phyloP scores from a whole-genome alignment of 192 early-diverging fungal genomes.

The Lobosporangium transversale region DNA sequence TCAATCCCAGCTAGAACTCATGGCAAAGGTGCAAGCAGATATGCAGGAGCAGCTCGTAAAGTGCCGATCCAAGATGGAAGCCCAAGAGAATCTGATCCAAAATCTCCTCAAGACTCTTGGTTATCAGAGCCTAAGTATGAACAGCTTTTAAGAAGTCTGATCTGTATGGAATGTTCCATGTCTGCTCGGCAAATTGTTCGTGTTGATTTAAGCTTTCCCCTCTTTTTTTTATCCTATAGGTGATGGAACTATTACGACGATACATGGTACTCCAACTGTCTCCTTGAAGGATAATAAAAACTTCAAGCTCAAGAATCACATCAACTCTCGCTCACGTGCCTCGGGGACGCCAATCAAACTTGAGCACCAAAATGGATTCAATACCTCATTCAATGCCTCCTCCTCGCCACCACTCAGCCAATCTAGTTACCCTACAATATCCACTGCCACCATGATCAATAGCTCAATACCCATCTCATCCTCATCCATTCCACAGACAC shows the following conservation, averaged over 20 bases:
- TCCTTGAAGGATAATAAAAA: constrained; percentile 1
- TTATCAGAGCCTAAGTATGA: constrained; percentile 45
- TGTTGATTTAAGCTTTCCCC: too few species aligned
- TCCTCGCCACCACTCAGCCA: too few species aligned
- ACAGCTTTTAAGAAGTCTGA: too few species aligned
- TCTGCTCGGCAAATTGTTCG: too few species aligned
- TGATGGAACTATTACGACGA: constrained; percentile 6
- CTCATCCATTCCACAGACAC: background rate
- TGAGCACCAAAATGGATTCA: constrained; percentile 2
- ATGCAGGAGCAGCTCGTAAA: constrained; percentile 51
- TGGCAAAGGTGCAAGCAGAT: constrained; percentile 32
- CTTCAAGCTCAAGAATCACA: constrained; percentile 13
- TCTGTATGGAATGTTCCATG: too few species aligned
- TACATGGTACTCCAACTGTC: background rate
- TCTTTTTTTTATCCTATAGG: constrained; percentile 9
- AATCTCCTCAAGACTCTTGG: constrained; percentile 49
- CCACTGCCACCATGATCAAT: too few species aligned
- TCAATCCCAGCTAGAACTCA: constrained; percentile 26
- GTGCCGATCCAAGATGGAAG: constrained; percentile 50
- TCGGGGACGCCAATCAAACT: constrained; percentile 11
- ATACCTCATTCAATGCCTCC: background rate
- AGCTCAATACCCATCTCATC: background rate
- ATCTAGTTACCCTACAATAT: too few species aligned
- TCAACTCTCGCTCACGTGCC: constrained; percentile 4
- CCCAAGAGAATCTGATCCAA: constrained; percentile 51